phyloP scores from a whole-genome alignment of 83 land plant species.

The Larix sibirica region DNA sequence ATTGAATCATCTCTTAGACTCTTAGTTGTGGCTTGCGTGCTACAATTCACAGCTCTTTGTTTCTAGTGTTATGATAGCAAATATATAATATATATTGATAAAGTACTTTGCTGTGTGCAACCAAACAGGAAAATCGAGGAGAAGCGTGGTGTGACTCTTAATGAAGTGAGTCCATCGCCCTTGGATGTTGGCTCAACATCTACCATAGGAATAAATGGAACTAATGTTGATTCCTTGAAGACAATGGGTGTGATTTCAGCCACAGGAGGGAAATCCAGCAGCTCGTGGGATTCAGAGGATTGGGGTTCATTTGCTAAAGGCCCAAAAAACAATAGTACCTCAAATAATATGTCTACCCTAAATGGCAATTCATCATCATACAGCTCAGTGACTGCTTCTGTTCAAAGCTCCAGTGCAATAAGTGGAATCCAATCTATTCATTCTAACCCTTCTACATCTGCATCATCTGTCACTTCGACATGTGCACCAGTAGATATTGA shows the following conservation, averaged over 20 bases:
- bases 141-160: slow-evolving; percentile 82
- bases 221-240: slow-evolving; percentile 16
- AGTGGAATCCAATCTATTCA: neutral
- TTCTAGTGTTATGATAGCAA: neutral
- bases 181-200: slow-evolving; percentile 18
- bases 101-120: neutral
- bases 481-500: slow-evolving; percentile 69
- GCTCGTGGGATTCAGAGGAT: slow-evolving; percentile 40
- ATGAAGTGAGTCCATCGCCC: slow-evolving; percentile 35
- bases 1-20: slow-evolving; percentile 5
- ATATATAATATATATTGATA: neutral
- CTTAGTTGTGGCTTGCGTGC: neutral
- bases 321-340: neutral
- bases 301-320: slow-evolving; percentile 41
- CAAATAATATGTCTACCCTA: slow-evolving; percentile 14
- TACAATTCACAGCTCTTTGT: neutral
- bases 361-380: neutral
- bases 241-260: slow-evolving; percentile 10
- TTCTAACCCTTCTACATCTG: slow-evolving; percentile 20
- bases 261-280: slow-evolving; percentile 17
- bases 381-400: neutral
- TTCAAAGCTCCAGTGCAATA: neutral
- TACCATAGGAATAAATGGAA: slow-evolving; percentile 13
- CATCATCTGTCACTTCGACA: slow-evolving; percentile 8
- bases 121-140: slow-evolving; percentile 87